phyloP scores from a whole-genome alignment of 2,329 filamentous ascomycete species.

The Diplodia corticola region DNA sequence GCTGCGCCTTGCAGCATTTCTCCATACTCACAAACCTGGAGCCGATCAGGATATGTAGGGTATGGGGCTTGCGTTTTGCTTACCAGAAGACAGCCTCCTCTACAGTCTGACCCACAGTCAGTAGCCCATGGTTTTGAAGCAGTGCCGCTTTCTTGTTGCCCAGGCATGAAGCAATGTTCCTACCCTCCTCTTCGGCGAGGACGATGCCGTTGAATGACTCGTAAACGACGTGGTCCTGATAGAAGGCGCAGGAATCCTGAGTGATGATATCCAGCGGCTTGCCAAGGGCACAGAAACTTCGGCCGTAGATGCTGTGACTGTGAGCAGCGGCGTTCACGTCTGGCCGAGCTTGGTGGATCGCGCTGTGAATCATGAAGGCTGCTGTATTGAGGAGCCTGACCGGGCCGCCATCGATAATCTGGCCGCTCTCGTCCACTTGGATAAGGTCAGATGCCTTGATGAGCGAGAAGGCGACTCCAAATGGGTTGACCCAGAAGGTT shows the following conservation, averaged over 20 bases:
- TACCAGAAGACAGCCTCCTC: constrained; percentile 55
- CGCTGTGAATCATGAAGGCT: constrained; percentile 62
- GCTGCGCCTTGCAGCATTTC: constrained; percentile 55
- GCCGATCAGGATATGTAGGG: neutral
- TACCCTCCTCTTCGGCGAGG: constrained; percentile 55
- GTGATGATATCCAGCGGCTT: constrained; percentile 60
- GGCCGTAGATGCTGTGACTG: constrained; percentile 59
- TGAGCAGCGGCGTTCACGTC: constrained; percentile 61
- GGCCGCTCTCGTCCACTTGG: constrained; percentile 61
- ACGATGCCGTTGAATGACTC: constrained; percentile 56
- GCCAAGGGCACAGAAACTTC: constrained; percentile 63
- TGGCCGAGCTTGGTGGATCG: constrained; percentile 59
- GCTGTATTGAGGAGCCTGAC: constrained; percentile 42
- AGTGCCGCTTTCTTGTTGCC: constrained; percentile 54
- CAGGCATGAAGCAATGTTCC: constrained; percentile 51
- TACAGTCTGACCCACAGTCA: constrained; percentile 52
- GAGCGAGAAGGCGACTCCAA: constrained; percentile 62
- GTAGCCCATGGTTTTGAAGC: constrained; percentile 55
- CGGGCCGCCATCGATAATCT: constrained; percentile 63
- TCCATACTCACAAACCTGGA: constrained; percentile 51
- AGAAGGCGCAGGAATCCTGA: constrained; percentile 58
- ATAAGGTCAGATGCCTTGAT: constrained; percentile 69
- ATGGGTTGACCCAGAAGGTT: constrained; percentile 68
- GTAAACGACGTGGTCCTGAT: constrained; percentile 58
- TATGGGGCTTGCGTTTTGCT: neutral